A percentile compares a stretch with the other conserved stretches of the same genome.
phyloP scores from a whole-genome alignment of 2,329 filamentous ascomycete genomes.

The Sarocladium brachiariae region DNA sequence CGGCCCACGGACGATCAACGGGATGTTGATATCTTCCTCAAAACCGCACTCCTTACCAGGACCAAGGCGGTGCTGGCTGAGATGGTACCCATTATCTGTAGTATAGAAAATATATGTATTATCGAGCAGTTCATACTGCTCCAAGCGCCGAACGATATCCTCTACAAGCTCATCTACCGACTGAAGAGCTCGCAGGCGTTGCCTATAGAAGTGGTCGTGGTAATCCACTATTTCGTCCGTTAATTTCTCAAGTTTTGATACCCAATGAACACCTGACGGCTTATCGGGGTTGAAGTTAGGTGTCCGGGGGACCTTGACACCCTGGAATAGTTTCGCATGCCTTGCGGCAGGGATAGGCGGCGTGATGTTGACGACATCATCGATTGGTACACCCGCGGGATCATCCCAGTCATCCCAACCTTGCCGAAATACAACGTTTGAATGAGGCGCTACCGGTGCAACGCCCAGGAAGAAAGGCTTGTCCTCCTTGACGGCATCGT shows the following conservation, averaged over 20 bases:
- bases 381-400: no score
- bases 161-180: no score
- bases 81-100: no score
- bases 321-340: conserved; percentile 54
- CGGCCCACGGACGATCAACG: no score
- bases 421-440: conserved; percentile 32
- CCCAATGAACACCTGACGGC: conserved; percentile 36
- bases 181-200: no score
- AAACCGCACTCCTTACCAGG: no score
- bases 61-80: no score
- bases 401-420: no score
- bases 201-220: no score
- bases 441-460: conserved; percentile 61
- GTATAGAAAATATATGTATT: conserved; percentile 45
- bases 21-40: no score
- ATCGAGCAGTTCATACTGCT: conserved; percentile 24
- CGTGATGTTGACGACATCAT: background rate
- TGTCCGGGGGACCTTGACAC: conserved; percentile 53
- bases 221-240: no score
- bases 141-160: conserved; percentile 25
- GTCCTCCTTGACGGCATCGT: conserved; percentile 40
- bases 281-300: conserved; percentile 55
- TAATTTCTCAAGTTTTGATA: no score
- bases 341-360: conserved; percentile 33
- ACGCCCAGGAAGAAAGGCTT: conserved; percentile 61